Evolutionary conservation across 73 alveolate genomes (phyloP), one percentile per base, ranked within the genome.

Genomic region (Diophrys sp.): DNA sequence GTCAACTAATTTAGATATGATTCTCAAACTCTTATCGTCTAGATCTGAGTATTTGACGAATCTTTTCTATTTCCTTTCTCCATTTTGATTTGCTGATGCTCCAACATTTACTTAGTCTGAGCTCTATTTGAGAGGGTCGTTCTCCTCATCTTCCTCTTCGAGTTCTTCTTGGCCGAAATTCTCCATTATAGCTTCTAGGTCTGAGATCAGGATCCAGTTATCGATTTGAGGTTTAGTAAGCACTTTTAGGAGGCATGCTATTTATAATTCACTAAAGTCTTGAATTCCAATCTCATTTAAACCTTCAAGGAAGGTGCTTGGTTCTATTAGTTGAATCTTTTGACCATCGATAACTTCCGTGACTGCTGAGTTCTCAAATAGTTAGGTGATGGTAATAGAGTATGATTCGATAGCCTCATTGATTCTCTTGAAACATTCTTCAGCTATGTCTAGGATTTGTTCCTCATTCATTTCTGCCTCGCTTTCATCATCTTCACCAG

Each of bases 401-500:
- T 31, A n/a, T 56, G 29, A 0, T 14, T 79, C 54, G 27, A 85
- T 33, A 2, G 78, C 78, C 2, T 85, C 88, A 0, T 80, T 87
- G 8, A 85, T 85, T 31, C 33, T 78, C 1, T 53, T 25, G 66
- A 85, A 85, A 67, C 93, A 85, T 62, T 57, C 78, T 71, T 85
- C 93, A n/a, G 93, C 93, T n/a, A 85, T 82, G 66, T 85, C 93
- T 23, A 85, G 85, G 80, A 80, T 75, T 55, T 79, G 80, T 25
- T 85, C 93, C 54, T 85, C 93, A 31, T 74, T 87, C 1, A 84
- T 84, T 54, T 66, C 76, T 55, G 32, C 54, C 14, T 70, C 68
- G 24, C 78, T 87, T 55, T 66, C 89, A 26, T 70, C 89, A 18
- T 79, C 88, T 67, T 62, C 54, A 5, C 55, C 75, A 74, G 25